Base-by-base conservation (phyloP, 2,329 filamentous ascomycete genomes). In the Colletotrichum abscissum region DNA sequence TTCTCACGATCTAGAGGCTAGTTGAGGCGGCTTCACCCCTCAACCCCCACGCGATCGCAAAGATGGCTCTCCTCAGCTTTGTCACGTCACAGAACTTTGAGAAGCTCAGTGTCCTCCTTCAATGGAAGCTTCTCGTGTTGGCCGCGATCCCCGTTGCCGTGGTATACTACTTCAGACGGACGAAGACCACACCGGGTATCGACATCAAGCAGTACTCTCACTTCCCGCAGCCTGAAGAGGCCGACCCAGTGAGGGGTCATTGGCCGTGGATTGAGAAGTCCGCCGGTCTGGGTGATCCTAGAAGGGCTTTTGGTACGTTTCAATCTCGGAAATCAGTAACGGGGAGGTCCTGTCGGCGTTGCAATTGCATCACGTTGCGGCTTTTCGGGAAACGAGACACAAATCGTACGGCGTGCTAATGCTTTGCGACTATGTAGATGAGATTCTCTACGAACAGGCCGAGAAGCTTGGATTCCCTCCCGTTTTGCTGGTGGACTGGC, bases 211-310 rank as follows among this genome's bases (percentile, higher is more conserved):
- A 56, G 1, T 67, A 62, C 49, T 71, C 69, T 11, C 63, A 71
- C 2, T 71, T 71, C 33, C 69, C 69, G 6, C 63, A 71, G 8
- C 69, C 69, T 5, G 69, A 71, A 52, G 63, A 67, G 49, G 69
- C 69, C 7, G 69, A 71, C 16, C 69, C 63, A 24, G 60, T 67
- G 30, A 67, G 69, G 55, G 69, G 69, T 2, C 69, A 71, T 55
- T 71, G 69, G 69, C 69, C 69, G 55, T 71, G 69, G 69, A 71
- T 71, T 49, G 69, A 71, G 63, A 71, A 71, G 35, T 64, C 69
- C 7, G 63, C 69, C 8, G 63, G 24, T 9, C 57, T 71, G 2
- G 69, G 69, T 16, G 69, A 67, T 49, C 69, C 69, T 19, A 63
- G 69, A n/a, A 67, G 69, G 28, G 66, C 69, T 38, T 71, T 71